phyloP scores from a whole-genome alignment of 208 protist genomes.

The Leishmania turanica region DNA sequence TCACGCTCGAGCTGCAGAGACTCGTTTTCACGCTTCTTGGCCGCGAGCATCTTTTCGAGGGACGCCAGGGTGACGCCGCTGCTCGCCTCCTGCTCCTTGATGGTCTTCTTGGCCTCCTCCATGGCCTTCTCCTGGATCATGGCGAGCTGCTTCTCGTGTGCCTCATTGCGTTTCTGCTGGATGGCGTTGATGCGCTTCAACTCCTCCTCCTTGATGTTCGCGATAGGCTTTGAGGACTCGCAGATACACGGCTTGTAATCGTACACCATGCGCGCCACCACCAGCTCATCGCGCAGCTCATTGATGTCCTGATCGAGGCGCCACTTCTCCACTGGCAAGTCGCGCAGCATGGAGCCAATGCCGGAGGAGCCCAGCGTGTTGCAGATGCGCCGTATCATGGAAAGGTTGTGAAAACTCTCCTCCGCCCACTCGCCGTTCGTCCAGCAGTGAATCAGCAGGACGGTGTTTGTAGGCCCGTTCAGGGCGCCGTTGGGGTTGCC shows the following conservation, averaged over 20 bases:
- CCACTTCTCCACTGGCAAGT: conserved; percentile 92
- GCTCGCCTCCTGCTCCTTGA: conserved; percentile 81
- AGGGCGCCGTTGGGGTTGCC: conserved; percentile 61
- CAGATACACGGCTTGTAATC: conserved; percentile 92
- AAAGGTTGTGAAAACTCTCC: conserved; percentile 88
- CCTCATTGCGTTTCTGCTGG: conserved; percentile 76
- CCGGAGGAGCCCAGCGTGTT: conserved; percentile 81
- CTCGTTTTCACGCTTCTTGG: conserved; percentile 84
- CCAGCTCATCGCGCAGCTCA: conserved; percentile 88
- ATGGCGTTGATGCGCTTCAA: conserved; percentile 80
- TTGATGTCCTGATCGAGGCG: conserved; percentile 89
- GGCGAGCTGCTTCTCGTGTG: conserved; percentile 71
- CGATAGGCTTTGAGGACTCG: conserved; percentile 76
- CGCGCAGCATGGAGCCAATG: conserved; percentile 85
- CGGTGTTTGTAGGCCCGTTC: conserved; percentile 80
- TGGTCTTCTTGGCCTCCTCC: conserved; percentile 70
- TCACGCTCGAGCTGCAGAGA: conserved; percentile 77
- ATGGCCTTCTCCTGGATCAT: conserved; percentile 68
- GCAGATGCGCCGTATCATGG: conserved; percentile 80
- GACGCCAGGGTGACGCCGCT: conserved; percentile 75
- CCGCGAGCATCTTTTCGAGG: conserved; percentile 75
- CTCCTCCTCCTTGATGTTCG: conserved; percentile 92
- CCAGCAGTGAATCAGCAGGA: conserved; percentile 88
- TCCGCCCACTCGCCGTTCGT: conserved; percentile 81
- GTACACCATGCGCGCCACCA: conserved; percentile 85